Percentiles rank a stretch among this genome's conserved stretches.
Evolutionary conservation across 495 filamentous ascomycete species (phyloP).

Genomic region (Pseudomonodictys pantanalensis): DNA sequence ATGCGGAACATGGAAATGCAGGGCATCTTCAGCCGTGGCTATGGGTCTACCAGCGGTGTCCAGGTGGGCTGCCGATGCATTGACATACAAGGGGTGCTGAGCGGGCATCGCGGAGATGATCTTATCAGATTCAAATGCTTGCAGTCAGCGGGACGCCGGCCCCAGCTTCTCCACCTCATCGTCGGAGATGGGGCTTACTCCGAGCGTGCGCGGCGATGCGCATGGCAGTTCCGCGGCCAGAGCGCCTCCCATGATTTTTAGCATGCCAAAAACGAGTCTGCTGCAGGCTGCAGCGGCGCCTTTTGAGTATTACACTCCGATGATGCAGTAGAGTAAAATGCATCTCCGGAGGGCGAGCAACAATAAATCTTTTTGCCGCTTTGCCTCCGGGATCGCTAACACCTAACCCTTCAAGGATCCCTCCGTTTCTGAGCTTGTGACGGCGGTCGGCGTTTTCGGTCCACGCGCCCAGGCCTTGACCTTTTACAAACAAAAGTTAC

Average conservation of each 20-base stretch:
- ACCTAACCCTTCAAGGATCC: neutral
- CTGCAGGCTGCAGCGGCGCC: too few relatives aligned
- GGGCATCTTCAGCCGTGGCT: too few relatives aligned
- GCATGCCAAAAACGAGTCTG: too few relatives aligned
- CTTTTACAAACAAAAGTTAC: constrained; percentile 18
- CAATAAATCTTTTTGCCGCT: neutral
- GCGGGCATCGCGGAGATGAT: neutral
- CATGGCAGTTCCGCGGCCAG: too few relatives aligned
- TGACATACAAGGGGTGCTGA: too few relatives aligned
- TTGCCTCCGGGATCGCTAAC: neutral
- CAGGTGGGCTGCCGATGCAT: too few relatives aligned
- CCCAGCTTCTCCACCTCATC: neutral
- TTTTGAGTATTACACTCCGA: too few relatives aligned
- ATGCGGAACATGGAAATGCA: too few relatives aligned
- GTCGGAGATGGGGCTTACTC: neutral
- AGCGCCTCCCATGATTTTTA: too few relatives aligned
- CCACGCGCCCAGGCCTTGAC: neutral
- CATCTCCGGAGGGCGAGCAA: neutral
- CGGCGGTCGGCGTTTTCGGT: neutral
- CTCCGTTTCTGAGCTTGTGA: neutral
- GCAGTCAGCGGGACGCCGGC: neutral
- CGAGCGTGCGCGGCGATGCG: neutral
- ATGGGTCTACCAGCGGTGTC: too few relatives aligned
- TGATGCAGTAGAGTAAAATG: too few relatives aligned
- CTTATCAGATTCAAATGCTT: neutral